Evolutionary conservation across 306 rosid species (phyloP).

Genomic region (Fragaria nilgerrensis): DNA sequence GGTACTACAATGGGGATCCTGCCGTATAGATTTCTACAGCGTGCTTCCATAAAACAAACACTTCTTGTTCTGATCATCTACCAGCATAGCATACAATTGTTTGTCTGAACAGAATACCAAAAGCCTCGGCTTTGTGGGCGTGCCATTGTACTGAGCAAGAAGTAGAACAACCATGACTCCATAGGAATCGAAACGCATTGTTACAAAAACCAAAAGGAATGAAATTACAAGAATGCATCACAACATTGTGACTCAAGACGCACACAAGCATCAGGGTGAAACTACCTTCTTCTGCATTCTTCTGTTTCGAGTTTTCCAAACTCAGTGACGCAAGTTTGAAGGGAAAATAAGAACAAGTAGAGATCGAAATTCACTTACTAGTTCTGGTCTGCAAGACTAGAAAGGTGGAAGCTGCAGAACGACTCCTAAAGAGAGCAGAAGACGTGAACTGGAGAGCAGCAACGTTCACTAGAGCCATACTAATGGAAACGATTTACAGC

Average conservation of each 20-base stretch:
- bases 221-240: neutral
- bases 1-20: slow-evolving; percentile 45
- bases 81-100: slow-evolving; percentile 82
- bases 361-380: slow-evolving; percentile 39
- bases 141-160: slow-evolving; percentile 65
- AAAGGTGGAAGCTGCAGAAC: slow-evolving; percentile 29
- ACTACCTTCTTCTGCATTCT: slow-evolving; percentile 71
- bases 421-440: slow-evolving; percentile 41
- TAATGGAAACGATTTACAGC: neutral
- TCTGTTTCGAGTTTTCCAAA: slow-evolving; percentile 55
- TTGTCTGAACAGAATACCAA: slow-evolving; percentile 86
- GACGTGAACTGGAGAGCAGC: slow-evolving; percentile 37
- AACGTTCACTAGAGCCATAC: slow-evolving; percentile 42
- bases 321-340: neutral
- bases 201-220: neutral
- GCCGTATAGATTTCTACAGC: slow-evolving; percentile 61
- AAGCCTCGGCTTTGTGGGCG: slow-evolving; percentile 72
- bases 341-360: neutral
- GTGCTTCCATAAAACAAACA: slow-evolving; percentile 84
- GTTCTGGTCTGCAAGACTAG: slow-evolving; percentile 37
- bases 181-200: neutral
- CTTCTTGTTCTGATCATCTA: slow-evolving; percentile 79
- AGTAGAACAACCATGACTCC: neutral
- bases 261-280: neutral
- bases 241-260: neutral